Conservation (phyloP, 2,329 filamentous ascomycete genomes). For the Taxawa tesnikishii region DNA sequence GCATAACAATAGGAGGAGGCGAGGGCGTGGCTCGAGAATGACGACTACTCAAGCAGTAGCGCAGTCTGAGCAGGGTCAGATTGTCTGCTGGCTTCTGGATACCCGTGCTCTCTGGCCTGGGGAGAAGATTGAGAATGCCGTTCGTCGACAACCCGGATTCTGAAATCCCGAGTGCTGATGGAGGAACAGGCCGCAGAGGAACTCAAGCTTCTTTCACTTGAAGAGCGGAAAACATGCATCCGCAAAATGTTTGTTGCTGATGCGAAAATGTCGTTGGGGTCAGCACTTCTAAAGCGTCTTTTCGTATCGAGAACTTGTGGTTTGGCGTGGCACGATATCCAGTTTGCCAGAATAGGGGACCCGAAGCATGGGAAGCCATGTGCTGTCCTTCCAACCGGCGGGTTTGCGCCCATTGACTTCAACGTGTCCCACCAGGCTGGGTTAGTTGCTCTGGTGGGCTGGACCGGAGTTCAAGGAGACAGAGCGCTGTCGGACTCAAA, state of each 20-base stretch:
- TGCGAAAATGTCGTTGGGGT: slow-evolving; percentile 62
- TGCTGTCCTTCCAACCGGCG: slow-evolving; percentile 30
- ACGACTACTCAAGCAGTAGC: no score
- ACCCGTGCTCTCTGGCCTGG: slow-evolving; percentile 35
- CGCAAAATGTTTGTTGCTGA: slow-evolving; percentile 39
- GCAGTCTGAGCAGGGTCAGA: no score
- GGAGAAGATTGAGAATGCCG: slow-evolving; percentile 27
- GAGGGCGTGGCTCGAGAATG: no score
- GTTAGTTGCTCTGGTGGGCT: slow-evolving; percentile 54
- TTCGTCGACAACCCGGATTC: no score
- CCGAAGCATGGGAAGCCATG: slow-evolving; percentile 39
- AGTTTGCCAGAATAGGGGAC: slow-evolving; percentile 41
- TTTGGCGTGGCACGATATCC: slow-evolving; percentile 49
- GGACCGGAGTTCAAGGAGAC: slow-evolving; percentile 17
- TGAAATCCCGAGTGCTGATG: background rate
- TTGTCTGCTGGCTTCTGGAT: slow-evolving; percentile 38
- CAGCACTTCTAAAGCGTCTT: slow-evolving; percentile 61
- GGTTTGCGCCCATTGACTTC: slow-evolving; percentile 44
- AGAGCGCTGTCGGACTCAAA: slow-evolving; percentile 1
- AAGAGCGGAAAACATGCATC: slow-evolving; percentile 47
- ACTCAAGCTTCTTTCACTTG: slow-evolving; percentile 27
- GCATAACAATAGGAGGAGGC: no score
- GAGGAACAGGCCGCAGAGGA: slow-evolving; percentile 26
- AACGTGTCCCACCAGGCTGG: slow-evolving; percentile 73
- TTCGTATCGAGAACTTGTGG: slow-evolving; percentile 47